These are phyloP conservation scores for Clathrospora elynae DNA, from an alignment of 2,329 filamentous ascomycete genomes.

Conservation along the genomic window DNA sequence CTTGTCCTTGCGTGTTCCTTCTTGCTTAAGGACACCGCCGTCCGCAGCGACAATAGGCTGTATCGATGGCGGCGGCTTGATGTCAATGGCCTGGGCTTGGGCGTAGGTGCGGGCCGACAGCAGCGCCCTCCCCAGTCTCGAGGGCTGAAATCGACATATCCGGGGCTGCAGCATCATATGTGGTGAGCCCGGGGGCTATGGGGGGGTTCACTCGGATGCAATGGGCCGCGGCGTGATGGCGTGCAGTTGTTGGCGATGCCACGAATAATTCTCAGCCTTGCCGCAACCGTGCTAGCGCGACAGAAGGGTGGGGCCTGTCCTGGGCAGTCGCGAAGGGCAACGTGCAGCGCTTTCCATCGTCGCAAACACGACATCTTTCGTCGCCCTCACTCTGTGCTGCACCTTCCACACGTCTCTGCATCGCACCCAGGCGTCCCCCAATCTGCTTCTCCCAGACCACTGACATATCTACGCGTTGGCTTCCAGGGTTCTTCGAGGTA, in stretches of 20 bases:
- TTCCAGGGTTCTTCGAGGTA: constrained; percentile 28
- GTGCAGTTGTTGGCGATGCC: constrained; percentile 22
- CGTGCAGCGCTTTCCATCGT: constrained; percentile 17
- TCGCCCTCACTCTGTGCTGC: constrained; percentile 18
- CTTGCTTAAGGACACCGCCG: constrained; percentile 25
- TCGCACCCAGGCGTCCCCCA: constrained; percentile 4
- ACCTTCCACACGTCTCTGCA: constrained; percentile 10
- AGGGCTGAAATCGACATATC: constrained; percentile 61
- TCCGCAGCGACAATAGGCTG: constrained; percentile 44
- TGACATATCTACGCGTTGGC: constrained; percentile 31
- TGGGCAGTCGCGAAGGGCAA: constrained; percentile 21
- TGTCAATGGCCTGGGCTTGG: constrained; percentile 49
- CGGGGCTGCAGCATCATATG: constrained; percentile 68
- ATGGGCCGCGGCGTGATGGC: constrained; percentile 6
- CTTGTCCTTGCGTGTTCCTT: constrained; percentile 39
- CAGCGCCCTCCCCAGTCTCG: constrained; percentile 56
- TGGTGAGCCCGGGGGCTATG: too few species aligned
- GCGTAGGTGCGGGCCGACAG: constrained; percentile 59
- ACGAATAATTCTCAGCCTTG: constrained; percentile 39
- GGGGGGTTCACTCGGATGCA: too few species aligned
- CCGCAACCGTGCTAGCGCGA: constrained; percentile 33
- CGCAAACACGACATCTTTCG: constrained; percentile 21
- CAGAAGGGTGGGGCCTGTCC: constrained; percentile 14
- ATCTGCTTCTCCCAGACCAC: constrained; percentile 4
- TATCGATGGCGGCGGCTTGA: constrained; percentile 36